Percentiles rank a stretch among this genome's conserved stretches.
Evolutionary conservation across 306 rosid species (phyloP).

Genomic region (Ziziphus jujuba): DNA sequence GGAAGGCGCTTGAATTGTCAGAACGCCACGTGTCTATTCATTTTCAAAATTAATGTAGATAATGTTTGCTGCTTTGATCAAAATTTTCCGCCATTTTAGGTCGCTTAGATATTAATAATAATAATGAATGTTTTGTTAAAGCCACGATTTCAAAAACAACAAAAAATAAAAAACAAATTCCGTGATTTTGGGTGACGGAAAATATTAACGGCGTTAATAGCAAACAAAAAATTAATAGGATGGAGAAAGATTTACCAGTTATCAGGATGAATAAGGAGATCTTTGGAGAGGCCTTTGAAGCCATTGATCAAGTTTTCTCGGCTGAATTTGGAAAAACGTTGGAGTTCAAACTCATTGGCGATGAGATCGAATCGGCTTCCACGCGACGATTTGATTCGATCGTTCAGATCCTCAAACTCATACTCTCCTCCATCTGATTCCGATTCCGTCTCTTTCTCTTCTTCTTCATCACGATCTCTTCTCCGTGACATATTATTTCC

Average conservation of each 20-base stretch:
- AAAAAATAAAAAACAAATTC: no score
- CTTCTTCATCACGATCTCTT: background rate
- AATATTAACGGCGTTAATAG: no score
- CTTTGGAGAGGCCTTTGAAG: conserved; percentile 40
- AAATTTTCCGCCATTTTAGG: no score
- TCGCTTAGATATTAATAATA: no score
- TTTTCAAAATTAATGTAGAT: no score
- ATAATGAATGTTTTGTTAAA: no score
- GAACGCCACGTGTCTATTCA: no score
- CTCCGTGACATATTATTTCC: background rate
- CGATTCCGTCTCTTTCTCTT: background rate
- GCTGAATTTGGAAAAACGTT: conserved; percentile 45
- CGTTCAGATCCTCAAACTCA: conserved; percentile 52
- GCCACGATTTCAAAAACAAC: no score
- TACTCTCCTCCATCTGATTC: conserved; percentile 39
- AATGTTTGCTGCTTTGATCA: no score
- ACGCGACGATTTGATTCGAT: conserved; percentile 63
- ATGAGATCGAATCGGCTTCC: conserved; percentile 73
- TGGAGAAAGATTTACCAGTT: conserved; percentile 46
- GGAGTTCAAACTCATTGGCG: conserved; percentile 49
- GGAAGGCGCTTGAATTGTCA: no score
- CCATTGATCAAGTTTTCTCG: conserved; percentile 49
- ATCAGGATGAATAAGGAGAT: conserved; percentile 55
- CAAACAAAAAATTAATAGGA: no score
- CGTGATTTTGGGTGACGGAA: no score